Percentiles rank a stretch among this genome's conserved stretches.
phyloP scores from a whole-genome alignment of 805 yeast genomes.

The Suhomyces canberraensis region DNA sequence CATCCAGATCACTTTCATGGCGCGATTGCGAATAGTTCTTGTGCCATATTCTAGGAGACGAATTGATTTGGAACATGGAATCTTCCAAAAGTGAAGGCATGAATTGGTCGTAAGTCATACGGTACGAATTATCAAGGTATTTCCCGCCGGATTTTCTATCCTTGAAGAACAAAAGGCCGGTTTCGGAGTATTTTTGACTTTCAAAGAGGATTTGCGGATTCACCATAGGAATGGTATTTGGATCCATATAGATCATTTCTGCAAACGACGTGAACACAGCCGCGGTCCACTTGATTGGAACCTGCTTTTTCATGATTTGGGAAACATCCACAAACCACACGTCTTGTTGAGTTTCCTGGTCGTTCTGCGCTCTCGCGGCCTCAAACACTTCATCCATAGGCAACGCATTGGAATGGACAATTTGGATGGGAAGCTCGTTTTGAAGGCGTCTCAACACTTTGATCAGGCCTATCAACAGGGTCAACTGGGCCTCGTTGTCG shows the following conservation, averaged over 20 bases:
- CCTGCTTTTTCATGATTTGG: not conserved
- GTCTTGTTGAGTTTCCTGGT: not conserved
- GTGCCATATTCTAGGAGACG: not conserved
- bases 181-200: constrained; percentile 11
- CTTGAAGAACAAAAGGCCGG: constrained; percentile 22
- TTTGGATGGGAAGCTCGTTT: constrained; percentile 11
- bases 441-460: constrained; percentile 6
- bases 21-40: not conserved
- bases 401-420: constrained; percentile 7
- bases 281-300: constrained; percentile 8
- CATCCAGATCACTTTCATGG: too few species aligned
- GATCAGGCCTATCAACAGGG: constrained; percentile 3
- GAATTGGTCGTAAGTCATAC: not conserved
- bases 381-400: not conserved
- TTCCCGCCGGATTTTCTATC: constrained; percentile 14
- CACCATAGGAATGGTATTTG: constrained; percentile 8
- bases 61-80: not conserved
- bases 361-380: not conserved
- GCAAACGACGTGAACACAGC: constrained; percentile 9
- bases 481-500: not conserved
- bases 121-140: constrained; percentile 3
- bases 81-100: constrained; percentile 1
- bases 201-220: constrained; percentile 8
- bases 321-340: constrained; percentile 7
- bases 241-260: constrained; percentile 9